Conservation (phyloP, 768 basidiomycete species). For the Kwoniella sp. region DNA sequence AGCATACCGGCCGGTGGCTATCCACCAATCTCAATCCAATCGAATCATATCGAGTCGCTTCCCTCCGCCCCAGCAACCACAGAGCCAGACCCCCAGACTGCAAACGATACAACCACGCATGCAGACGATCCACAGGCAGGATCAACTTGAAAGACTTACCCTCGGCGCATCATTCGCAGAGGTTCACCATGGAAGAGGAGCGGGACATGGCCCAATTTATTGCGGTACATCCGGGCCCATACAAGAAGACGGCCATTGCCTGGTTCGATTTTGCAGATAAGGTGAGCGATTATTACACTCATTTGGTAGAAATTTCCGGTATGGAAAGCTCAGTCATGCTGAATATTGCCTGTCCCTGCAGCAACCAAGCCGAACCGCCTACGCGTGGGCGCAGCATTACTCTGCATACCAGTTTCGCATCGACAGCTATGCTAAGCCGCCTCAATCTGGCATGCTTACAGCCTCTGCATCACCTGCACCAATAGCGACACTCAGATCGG, state of each 20-base stretch:
- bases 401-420: conserved; percentile 7
- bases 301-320: background rate
- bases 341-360: background rate
- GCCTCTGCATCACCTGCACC: background rate
- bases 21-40: background rate
- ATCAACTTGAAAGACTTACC: background rate
- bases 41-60: no score
- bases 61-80: no score
- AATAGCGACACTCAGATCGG: background rate
- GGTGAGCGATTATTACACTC: background rate
- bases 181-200: conserved; percentile 19
- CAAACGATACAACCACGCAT: background rate
- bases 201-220: conserved; percentile 17
- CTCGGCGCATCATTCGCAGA: background rate
- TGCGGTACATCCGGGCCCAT: background rate
- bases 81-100: no score
- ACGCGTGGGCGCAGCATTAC: conserved; percentile 17
- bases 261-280: conserved; percentile 14
- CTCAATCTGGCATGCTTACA: background rate
- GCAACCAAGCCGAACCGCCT: conserved; percentile 9
- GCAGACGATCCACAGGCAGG: no score
- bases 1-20: background rate
- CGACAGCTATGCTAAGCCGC: background rate
- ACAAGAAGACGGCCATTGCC: background rate
- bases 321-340: background rate